Base-by-base conservation (phyloP, 257 asterid species). In the Dorcoceras hygrometricum region DNA sequence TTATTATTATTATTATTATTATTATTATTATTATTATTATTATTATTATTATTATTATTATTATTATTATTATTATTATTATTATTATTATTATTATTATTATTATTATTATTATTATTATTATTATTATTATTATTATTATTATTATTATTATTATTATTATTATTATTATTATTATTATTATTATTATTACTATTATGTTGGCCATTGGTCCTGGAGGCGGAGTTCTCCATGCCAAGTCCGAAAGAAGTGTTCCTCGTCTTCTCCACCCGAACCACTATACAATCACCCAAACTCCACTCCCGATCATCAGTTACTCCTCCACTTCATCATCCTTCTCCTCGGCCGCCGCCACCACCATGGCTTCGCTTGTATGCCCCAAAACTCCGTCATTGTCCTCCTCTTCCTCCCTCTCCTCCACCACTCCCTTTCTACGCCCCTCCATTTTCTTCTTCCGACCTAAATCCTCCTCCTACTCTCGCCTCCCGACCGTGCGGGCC, bases 381-480 rank as follows among this genome's bases (percentile, higher is more conserved):
- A 31, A 39, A 39, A 63, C 78, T 67, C 75, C 78, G 0, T 71
- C 87, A 0, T 78, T 89, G 59, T 80, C 90, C 5, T 89, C 83
- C 80, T 86, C 95, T 65, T 70, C 88, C 62, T 74, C 89, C 51
- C 57, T 87, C 55, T 85, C 95, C 62, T 71, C 85, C 34, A 9
- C 90, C 29, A 18, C 96, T 27, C 62, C 80, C 9, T 71, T 79
- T 56, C 71, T 69, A 60, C 89, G 86, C 60, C 75, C 85, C 67
- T 72, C 84, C 66, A 67, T 74, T 23, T 67, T 82, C 60, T 61
- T 78, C 74, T 71, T 78, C 58, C 28, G 36, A 1, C 83, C 70
- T 64, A 76, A 77, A 18, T 46, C 54, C 5, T 58, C 74, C 54
- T 2, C 34, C 36, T n/a, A n/a, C n/a, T 22, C 75, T 22, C 77